phyloP scores from a whole-genome alignment of 371 early-diverging fungal species.

The Mortierella sp. region DNA sequence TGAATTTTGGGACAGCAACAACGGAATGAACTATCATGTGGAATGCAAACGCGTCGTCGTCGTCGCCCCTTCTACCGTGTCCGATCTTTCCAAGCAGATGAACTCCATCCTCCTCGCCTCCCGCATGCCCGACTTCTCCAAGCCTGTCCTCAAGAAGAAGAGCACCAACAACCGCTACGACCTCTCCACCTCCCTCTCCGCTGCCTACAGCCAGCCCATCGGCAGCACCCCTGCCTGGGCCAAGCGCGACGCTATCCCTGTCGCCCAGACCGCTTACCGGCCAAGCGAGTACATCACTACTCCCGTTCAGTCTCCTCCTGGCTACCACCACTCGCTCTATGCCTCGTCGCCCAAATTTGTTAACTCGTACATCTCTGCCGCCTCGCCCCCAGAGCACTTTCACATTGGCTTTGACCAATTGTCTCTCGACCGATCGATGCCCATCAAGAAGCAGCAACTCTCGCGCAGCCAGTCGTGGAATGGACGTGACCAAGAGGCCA shows the following conservation, averaged over 20 bases:
- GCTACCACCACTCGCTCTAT: slow-evolving; percentile 52
- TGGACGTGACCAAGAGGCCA: slow-evolving; percentile 19
- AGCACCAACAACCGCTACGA: slow-evolving; percentile 37
- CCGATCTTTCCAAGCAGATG: slow-evolving; percentile 46
- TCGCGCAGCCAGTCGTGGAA: slow-evolving; percentile 20
- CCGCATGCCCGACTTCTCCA: slow-evolving; percentile 35
- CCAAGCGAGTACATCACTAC: slow-evolving; percentile 51
- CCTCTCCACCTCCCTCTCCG: slow-evolving; percentile 53
- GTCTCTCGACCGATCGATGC: slow-evolving; percentile 19
- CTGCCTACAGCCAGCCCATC: slow-evolving; percentile 33
- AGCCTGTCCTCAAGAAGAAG: slow-evolving; percentile 42
- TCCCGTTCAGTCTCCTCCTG: slow-evolving; percentile 49
- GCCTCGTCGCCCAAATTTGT: slow-evolving; percentile 55
- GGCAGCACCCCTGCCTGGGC: not conserved
- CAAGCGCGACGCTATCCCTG: slow-evolving; percentile 11
- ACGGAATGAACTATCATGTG: slow-evolving; percentile 79
- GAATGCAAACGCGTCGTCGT: slow-evolving; percentile 57
- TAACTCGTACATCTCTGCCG: slow-evolving; percentile 31
- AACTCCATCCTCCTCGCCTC: slow-evolving; percentile 41
- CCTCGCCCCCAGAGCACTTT: slow-evolving; percentile 52
- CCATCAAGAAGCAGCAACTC: slow-evolving; percentile 26
- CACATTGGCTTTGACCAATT: slow-evolving; percentile 44
- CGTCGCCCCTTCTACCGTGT: slow-evolving; percentile 8
- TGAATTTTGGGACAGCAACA: slow-evolving; percentile 90
- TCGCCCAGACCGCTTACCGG: slow-evolving; percentile 43